phyloP scores from a whole-genome alignment of 2,329 filamentous ascomycete species.

The Penicillium thymicola region DNA sequence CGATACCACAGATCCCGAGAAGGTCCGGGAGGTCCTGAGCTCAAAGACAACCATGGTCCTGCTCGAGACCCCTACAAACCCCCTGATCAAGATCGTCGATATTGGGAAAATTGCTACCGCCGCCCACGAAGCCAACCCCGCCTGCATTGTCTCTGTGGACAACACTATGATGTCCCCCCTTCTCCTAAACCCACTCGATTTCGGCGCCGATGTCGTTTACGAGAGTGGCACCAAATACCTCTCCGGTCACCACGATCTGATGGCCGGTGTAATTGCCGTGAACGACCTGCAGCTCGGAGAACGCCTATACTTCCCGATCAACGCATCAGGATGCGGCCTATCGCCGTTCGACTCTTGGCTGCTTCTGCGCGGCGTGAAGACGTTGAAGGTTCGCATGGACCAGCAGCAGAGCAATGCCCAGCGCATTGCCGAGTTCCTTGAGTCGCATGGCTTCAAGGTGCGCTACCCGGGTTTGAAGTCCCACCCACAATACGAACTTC shows the following conservation, averaged over 20 bases:
- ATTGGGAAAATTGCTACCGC: conserved; percentile 73
- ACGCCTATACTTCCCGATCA: conserved; percentile 94
- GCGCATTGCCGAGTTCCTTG: conserved; percentile 86
- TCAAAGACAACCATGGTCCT: conserved; percentile 91
- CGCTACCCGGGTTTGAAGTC: conserved; percentile 91
- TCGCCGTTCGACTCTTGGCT: conserved; percentile 96
- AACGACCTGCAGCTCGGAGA: conserved; percentile 81
- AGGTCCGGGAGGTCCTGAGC: conserved; percentile 65
- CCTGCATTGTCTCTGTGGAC: conserved; percentile 84
- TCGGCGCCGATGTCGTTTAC: conserved; percentile 94
- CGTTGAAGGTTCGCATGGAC: conserved; percentile 95
- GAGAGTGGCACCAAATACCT: conserved; percentile 98
- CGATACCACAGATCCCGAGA: conserved; percentile 78
- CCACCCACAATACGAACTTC: conserved; percentile 93
- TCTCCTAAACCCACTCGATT: conserved; percentile 86
- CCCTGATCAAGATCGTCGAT: conserved; percentile 96
- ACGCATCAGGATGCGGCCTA: conserved; percentile 89
- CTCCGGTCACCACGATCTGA: conserved; percentile 96
- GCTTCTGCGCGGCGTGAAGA: conserved; percentile 93
- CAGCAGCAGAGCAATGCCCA: conserved; percentile 94
- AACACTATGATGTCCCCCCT: conserved; percentile 99
- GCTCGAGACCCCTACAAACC: conserved; percentile 94
- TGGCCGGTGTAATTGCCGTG: conserved; percentile 93
- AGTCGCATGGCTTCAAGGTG: conserved; percentile 86
- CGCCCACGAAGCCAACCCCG: conserved; percentile 73